Base-by-base conservation (phyloP, 2,329 filamentous ascomycete genomes). In the Cryphonectria radicalis region DNA sequence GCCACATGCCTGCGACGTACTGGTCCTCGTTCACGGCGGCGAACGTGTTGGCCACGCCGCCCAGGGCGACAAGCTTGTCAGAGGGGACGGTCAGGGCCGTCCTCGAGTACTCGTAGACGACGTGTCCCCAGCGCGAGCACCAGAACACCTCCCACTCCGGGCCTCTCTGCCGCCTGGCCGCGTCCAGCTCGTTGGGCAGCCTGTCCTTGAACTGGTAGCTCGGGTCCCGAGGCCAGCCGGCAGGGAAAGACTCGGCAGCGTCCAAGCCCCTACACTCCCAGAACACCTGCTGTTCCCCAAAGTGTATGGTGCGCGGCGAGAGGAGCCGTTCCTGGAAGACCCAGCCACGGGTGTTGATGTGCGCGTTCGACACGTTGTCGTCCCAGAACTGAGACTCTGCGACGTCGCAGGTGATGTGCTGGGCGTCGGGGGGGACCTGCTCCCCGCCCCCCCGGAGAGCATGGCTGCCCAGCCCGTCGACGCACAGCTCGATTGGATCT, bases 31-130 rank as follows among this genome's bases (percentile, higher is more conserved):
- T 50, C 46, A 17, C 46, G 46, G 46, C 46, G 8, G 46, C 46
- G 46, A 50, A 50, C 14, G 46, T 28, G 14, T 50, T 64, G n/a
- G 63, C 63, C n/a, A 64, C 40, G 28, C 63, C 63, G n/a, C 37
- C 25, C n/a, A 64, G 37, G 46, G 63, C 63, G 46, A 65, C n/a
- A 17, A 65, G 63, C 25, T 65, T 65, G 35, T 65, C 63, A 40
- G 28, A 46, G 40, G 63, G 13, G 13, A 65, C 14, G 22, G 42
- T 65, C 63, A 50, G n/a, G 25, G 7, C 8, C 35, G 40, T 42
- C 28, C 6, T 65, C 25, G 40, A 42, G n/a, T 65, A 65, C 25
- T 65, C 42, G 2, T 32, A 53, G n/a, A 53, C 46, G n/a, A n/a
- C 46, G n/a, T n/a, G 8, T n/a, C 46, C 46, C 46, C 46, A n/a